Base-by-base conservation (phyloP, 306 rosid genomes). In the Citrullus amarus region DNA sequence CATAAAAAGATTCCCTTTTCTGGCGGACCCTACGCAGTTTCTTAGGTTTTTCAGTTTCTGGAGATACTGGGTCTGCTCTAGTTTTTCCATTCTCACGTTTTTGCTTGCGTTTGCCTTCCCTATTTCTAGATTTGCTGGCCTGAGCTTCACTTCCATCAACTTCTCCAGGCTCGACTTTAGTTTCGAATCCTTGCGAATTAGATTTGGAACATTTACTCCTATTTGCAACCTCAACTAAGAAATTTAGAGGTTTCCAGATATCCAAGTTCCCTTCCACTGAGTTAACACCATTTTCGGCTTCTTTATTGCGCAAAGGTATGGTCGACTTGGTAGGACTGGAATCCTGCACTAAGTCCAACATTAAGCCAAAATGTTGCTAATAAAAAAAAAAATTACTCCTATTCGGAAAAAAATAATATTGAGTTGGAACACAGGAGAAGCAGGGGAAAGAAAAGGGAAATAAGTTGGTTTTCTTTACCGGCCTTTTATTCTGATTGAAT, bases 211-310 rank as follows among this genome's bases (percentile, higher is more conserved):
- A 85, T 82, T 92, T 95, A 79, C 90, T 92, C 87, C 97, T 86
- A 81, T 93, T 88, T 73, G 99, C 97, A 28, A 88, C 93, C 85
- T 95, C 99, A 54, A 92, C 99, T 81, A 95, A 86, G 82, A 78
- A 92, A 82, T 91, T 95, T 80, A 95, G 84, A 12, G 99, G 97
- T 83, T 91, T 91, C 99, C 99, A 92, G 65, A 92, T 93, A 84
- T 92, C 99, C 85, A 80, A 50, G 82, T 92, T 92, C 76, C 93
- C 88, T 55, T 88, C 92, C 84, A 86, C 78, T 48, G 83, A 73
- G 81, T 92, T 88, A 15, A 80, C 84, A 75, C 87, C 91, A 78
- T 91, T 92, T 81, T 82, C 91, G 34, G 88, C 81, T 82, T 85
- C 97, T 81, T 88, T 89, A 75, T 81, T 88, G 54, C 85, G 82